Conservation (phyloP, 176 grass and related monocot genomes). For the Ensete glaucum region DNA sequence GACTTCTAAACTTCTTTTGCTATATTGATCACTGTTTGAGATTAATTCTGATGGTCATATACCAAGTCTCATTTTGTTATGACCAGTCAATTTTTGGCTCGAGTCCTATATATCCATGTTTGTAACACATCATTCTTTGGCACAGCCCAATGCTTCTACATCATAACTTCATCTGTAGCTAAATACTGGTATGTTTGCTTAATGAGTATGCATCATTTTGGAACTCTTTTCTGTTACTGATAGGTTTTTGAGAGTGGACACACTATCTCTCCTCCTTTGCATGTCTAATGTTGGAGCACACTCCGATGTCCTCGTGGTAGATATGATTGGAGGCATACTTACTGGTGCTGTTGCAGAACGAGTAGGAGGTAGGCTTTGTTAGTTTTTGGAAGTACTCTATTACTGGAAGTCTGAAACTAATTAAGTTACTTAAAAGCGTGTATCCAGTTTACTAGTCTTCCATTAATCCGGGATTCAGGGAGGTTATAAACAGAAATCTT, state of each 20-base stretch:
- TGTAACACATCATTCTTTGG: too few species aligned
- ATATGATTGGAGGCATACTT: constrained; percentile 86
- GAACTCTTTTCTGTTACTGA: constrained; percentile 13
- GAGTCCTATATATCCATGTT: too few species aligned
- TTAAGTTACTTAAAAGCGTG: too few species aligned
- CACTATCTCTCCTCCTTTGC: constrained; percentile 69
- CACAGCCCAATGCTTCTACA: not conserved
- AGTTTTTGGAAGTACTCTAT: constrained; percentile 10
- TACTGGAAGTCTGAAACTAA: not conserved
- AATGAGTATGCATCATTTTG: constrained; percentile 1
- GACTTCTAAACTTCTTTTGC: not conserved
- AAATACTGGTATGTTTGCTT: not conserved
- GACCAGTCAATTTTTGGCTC: too few species aligned
- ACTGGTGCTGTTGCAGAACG: constrained; percentile 77
- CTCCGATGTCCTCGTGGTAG: constrained; percentile 74
- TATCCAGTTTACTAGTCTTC: too few species aligned
- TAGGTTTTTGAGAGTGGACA: constrained; percentile 95
- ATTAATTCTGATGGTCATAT: too few species aligned
- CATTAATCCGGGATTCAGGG: too few species aligned
- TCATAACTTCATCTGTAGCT: not conserved
- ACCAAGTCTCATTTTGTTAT: too few species aligned
- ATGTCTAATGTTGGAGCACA: constrained; percentile 85
- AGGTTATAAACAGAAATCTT: too few species aligned
- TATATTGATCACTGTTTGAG: not conserved
- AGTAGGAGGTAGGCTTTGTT: constrained; percentile 50